These are phyloP conservation scores for Angophora floribunda DNA, from an alignment of 345 rosid species.

Conservation along the genomic window DNA sequence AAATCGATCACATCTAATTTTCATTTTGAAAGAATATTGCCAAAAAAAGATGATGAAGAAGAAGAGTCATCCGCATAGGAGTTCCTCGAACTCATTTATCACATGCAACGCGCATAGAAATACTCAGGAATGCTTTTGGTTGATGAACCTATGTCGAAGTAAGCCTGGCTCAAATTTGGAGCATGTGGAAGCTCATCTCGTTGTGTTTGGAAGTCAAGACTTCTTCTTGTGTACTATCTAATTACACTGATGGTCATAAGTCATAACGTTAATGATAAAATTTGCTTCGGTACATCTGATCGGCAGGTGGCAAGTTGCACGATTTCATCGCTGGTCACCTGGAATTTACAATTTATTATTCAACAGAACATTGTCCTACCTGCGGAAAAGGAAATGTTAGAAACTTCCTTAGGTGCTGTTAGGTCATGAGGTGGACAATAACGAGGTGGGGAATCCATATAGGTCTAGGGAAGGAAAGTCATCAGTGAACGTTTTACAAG, in stretches of 20 bases:
- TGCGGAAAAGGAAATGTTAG: background rate
- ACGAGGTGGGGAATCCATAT: background rate
- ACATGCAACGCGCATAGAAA: background rate
- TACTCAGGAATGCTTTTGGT: too few relatives aligned
- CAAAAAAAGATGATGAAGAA: too few relatives aligned
- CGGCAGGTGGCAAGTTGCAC: background rate
- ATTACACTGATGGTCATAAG: background rate
- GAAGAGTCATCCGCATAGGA: accelerated
- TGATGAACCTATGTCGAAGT: background rate
- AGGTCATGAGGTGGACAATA: background rate
- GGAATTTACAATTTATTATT: background rate
- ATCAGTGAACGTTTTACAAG: background rate
- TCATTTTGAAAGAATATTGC: background rate
- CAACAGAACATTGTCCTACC: background rate
- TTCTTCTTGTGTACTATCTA: background rate
- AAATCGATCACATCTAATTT: too few relatives aligned
- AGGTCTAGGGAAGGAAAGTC: background rate
- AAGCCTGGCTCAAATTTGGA: accelerated
- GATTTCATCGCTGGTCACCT: accelerated
- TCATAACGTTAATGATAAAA: too few relatives aligned
- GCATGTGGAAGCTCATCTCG: accelerated
- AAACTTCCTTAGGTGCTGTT: background rate
- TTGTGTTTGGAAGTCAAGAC: background rate
- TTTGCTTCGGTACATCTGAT: background rate
- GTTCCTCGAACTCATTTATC: background rate